Percentiles rank a stretch among this genome's conserved stretches.
Evolutionary conservation across 2,329 filamentous ascomycete species (phyloP).

Genomic region (Aspergillus sp.): DNA sequence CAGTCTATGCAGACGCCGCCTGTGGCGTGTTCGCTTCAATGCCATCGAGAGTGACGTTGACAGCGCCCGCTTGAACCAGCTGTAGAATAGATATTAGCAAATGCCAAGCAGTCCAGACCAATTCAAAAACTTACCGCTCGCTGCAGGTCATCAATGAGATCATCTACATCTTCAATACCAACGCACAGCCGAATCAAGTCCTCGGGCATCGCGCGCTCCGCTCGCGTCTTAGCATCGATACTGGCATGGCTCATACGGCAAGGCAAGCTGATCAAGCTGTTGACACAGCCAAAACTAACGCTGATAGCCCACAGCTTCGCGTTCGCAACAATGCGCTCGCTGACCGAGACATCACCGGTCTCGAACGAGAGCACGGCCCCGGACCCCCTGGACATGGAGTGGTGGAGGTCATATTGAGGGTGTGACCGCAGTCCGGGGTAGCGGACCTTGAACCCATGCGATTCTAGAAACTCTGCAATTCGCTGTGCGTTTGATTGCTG

Average conservation of each 20-base stretch:
- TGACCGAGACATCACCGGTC: slow-evolving; percentile 80
- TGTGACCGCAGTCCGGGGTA: slow-evolving; percentile 94
- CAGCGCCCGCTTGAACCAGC: slow-evolving; percentile 92
- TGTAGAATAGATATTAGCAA: slow-evolving; percentile 34
- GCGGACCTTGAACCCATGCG: slow-evolving; percentile 87
- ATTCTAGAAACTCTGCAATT: slow-evolving; percentile 90
- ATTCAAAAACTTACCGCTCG: slow-evolving; percentile 69
- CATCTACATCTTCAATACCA: slow-evolving; percentile 89
- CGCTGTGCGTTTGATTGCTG: slow-evolving; percentile 89
- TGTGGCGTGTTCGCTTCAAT: slow-evolving; percentile 60
- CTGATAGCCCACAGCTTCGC: slow-evolving; percentile 91
- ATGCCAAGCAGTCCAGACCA: slow-evolving; percentile 9
- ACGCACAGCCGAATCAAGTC: slow-evolving; percentile 95
- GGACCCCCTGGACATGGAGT: slow-evolving; percentile 90
- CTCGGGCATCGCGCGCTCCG: slow-evolving; percentile 89
- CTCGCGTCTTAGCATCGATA: slow-evolving; percentile 90
- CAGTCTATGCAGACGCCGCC: slow-evolving; percentile 11
- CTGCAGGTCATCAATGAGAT: slow-evolving; percentile 88
- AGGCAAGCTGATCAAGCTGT: slow-evolving; percentile 98
- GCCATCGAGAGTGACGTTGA: slow-evolving; percentile 79
- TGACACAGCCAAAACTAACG: slow-evolving; percentile 97
- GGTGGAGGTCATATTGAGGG: slow-evolving; percentile 93
- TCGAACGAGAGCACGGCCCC: slow-evolving; percentile 96
- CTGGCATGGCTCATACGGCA: slow-evolving; percentile 99
- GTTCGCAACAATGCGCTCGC: slow-evolving; percentile 90